Evolutionary conservation across 1,139 yeast species (phyloP).

Genomic region (Debaryomyces nepalensis): DNA sequence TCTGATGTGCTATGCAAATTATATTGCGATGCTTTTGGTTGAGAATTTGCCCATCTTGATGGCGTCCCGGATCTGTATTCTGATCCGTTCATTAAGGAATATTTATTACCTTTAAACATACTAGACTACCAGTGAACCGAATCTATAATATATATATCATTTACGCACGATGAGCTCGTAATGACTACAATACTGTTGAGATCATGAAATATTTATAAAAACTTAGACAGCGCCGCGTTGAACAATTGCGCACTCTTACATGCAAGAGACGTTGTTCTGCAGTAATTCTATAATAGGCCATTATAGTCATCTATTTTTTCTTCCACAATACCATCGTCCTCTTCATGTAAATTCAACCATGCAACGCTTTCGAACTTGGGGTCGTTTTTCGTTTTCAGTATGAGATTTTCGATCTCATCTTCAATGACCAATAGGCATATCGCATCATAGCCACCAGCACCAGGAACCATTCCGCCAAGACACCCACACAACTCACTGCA

Average conservation of each 20-base stretch:
- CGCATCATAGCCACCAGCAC: conserved; percentile 98
- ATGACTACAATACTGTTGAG: conserved; percentile 5
- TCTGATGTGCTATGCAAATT: conserved; percentile 5
- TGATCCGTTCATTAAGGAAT: background rate
- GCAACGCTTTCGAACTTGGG: conserved; percentile 47
- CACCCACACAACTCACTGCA: conserved; percentile 70
- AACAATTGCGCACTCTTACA: background rate
- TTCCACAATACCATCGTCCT: conserved; percentile 54
- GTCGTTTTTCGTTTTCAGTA: conserved; percentile 31
- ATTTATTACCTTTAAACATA: background rate
- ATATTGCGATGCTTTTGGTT: background rate
- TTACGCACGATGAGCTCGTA: background rate
- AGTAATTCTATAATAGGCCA: conserved; percentile 23
- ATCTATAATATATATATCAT: conserved; percentile 1
- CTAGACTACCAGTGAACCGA: background rate
- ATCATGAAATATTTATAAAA: conserved; percentile 5
- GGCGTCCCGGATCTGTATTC: background rate
- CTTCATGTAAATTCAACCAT: conserved; percentile 70
- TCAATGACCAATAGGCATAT: conserved; percentile 70
- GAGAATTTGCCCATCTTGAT: conserved; percentile 2
- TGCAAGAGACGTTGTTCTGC: conserved; percentile 2
- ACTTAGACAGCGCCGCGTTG: conserved; percentile 6
- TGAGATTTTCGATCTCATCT: conserved; percentile 43
- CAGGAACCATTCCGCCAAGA: conserved; percentile 94
- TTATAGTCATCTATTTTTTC: conserved; percentile 38